Conservation (phyloP, 2,329 filamentous ascomycete genomes). For the Aspergillus sp. region DNA sequence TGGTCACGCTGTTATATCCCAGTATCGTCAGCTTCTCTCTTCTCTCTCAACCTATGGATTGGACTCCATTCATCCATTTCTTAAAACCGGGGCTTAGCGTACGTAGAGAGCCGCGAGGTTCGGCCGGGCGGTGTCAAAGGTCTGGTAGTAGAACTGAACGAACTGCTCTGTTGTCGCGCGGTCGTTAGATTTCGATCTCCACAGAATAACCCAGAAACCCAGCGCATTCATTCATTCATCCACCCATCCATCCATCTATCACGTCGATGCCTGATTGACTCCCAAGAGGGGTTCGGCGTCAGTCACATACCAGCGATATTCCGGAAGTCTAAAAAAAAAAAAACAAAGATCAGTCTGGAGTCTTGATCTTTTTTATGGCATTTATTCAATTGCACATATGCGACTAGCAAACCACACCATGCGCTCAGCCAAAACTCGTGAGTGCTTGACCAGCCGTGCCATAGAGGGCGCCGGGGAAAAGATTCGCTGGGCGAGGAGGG, state of each 20-base stretch:
- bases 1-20: constrained; percentile 54
- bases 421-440: no score
- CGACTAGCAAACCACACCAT: background rate
- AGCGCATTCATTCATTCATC: background rate
- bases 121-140: constrained; percentile 67
- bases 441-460: no score
- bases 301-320: constrained; percentile 33
- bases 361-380: background rate
- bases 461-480: no score
- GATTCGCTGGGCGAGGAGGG: background rate
- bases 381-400: background rate
- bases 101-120: constrained; percentile 70
- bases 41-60: background rate
- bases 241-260: background rate
- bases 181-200: constrained; percentile 10
- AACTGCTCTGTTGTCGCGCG: constrained; percentile 61
- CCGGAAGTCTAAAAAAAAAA: constrained; percentile 26
- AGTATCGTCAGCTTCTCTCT: constrained; percentile 6
- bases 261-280: background rate
- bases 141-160: constrained; percentile 81
- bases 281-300: background rate
- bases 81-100: constrained; percentile 31
- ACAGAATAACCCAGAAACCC: no score
- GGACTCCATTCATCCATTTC: no score
- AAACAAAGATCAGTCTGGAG: constrained; percentile 8